A percentile compares a stretch with the other conserved stretches of the same genome.
phyloP scores from a whole-genome alignment of 2,329 filamentous ascomycete genomes.

The Chrysoporthe deuterocubensis region DNA sequence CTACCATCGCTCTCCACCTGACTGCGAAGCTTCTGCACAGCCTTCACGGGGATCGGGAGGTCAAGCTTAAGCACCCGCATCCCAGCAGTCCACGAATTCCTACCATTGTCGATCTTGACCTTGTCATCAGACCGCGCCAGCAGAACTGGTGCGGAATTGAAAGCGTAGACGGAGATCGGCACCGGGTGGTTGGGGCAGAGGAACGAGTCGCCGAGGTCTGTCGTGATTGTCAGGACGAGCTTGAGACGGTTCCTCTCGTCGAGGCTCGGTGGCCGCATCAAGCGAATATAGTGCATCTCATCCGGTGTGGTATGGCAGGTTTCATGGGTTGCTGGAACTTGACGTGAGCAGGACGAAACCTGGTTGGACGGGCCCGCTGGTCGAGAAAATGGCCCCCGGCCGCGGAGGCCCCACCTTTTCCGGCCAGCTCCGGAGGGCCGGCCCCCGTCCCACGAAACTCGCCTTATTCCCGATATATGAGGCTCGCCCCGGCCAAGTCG shows the following conservation, averaged over 20 bases:
- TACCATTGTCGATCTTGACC: slow-evolving; percentile 2
- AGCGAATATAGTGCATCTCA: slow-evolving; percentile 61
- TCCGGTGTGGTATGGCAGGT: not conserved
- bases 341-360: slow-evolving; percentile 1
- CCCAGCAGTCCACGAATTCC: slow-evolving; percentile 37
- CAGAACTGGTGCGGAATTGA: not conserved
- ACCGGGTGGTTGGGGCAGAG: slow-evolving; percentile 51
- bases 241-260: slow-evolving; percentile 39
- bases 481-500: no score
- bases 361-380: not conserved
- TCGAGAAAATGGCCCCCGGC: not conserved
- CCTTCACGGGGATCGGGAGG: slow-evolving; percentile 33
- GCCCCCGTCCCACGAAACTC: not conserved
- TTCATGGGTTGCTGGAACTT: not conserved
- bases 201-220: slow-evolving; percentile 61
- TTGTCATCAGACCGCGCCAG: slow-evolving; percentile 9
- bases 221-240: slow-evolving; percentile 59
- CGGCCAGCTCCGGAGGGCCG: not conserved
- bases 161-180: slow-evolving; percentile 41
- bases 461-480: not conserved
- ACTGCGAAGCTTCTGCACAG: not conserved
- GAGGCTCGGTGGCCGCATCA: slow-evolving; percentile 53
- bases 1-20: not conserved
- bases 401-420: not conserved
- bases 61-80: slow-evolving; percentile 44